A percentile compares a stretch with the other conserved stretches of the same genome.
Conservation (phyloP, 2,329 filamentous ascomycete species). For the Cyanodermella asteris region DNA sequence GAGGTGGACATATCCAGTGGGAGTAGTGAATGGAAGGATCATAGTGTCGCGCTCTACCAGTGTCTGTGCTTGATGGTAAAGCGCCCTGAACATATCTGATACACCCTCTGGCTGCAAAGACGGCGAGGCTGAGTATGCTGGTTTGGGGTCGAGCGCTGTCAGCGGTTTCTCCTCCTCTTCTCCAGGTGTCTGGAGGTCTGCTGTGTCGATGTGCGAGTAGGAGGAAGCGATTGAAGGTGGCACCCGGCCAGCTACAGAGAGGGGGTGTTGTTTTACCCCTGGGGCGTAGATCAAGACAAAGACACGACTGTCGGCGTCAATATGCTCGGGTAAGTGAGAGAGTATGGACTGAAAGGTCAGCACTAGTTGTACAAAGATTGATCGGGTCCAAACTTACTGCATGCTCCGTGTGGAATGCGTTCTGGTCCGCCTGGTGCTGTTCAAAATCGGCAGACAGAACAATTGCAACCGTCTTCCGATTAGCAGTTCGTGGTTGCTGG, state of each 20-base stretch:
- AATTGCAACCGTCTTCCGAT: slow-evolving; percentile 62
- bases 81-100: slow-evolving; percentile 52
- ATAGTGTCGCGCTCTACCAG: slow-evolving; percentile 70
- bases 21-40: slow-evolving; percentile 71
- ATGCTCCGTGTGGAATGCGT: slow-evolving; percentile 46
- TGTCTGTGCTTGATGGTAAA: slow-evolving; percentile 57
- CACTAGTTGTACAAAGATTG: slow-evolving; percentile 5
- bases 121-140: slow-evolving; percentile 20
- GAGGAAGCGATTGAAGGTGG: slow-evolving; percentile 60
- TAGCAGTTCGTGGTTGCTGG: slow-evolving; percentile 17
- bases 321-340: slow-evolving; percentile 62
- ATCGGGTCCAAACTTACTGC: slow-evolving; percentile 37
- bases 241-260: slow-evolving; percentile 33
- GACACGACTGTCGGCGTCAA: slow-evolving; percentile 53
- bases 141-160: slow-evolving; percentile 23
- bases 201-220: slow-evolving; percentile 64
- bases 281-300: slow-evolving; percentile 84
- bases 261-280: slow-evolving; percentile 43
- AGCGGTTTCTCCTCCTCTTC: slow-evolving; percentile 39
- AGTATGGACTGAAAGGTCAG: slow-evolving; percentile 45
- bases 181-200: slow-evolving; percentile 46
- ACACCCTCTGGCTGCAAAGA: too few species aligned
- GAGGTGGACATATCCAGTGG: slow-evolving; percentile 67
- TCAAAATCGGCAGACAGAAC: slow-evolving; percentile 62
- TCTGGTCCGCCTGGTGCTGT: slow-evolving; percentile 32